A percentile compares a stretch with the other conserved stretches of the same genome.
These are phyloP conservation scores for Fusarium sp. DNA, from an alignment of 2,329 filamentous ascomycete species.

Conservation along the genomic window DNA sequence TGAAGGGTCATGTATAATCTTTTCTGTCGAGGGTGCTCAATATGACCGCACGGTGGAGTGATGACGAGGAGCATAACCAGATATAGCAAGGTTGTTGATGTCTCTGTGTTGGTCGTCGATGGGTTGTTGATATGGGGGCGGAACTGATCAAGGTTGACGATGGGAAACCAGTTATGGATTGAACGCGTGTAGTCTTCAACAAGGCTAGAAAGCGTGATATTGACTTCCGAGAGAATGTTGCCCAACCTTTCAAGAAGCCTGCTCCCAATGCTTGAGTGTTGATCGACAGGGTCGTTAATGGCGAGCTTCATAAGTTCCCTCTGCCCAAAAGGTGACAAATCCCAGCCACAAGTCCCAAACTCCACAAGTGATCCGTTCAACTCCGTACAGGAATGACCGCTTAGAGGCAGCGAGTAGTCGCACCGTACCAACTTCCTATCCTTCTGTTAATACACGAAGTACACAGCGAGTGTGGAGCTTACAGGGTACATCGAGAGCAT, in stretches of 20 bases:
- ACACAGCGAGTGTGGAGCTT: neutral
- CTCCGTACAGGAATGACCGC: neutral
- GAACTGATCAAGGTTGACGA: neutral
- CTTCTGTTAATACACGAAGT: neutral
- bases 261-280: neutral
- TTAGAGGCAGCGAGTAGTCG: neutral
- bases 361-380: neutral
- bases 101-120: neutral
- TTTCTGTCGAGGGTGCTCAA: neutral
- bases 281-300: neutral
- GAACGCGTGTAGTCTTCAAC: neutral
- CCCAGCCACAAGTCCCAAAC: neutral
- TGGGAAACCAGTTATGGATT: conserved; percentile 1
- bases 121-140: too few species aligned
- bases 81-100: neutral
- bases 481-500: neutral
- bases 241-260: neutral
- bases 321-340: neutral
- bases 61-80: neutral
- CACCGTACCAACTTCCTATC: neutral
- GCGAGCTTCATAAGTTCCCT: neutral
- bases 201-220: neutral
- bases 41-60: neutral
- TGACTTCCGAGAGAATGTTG: neutral
- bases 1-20: neutral